A percentile compares a stretch with the other conserved stretches of the same genome.
Evolutionary conservation across 1,284 basidiomycete species (phyloP).

Genomic region (Cutaneotrichosporon sp.): DNA sequence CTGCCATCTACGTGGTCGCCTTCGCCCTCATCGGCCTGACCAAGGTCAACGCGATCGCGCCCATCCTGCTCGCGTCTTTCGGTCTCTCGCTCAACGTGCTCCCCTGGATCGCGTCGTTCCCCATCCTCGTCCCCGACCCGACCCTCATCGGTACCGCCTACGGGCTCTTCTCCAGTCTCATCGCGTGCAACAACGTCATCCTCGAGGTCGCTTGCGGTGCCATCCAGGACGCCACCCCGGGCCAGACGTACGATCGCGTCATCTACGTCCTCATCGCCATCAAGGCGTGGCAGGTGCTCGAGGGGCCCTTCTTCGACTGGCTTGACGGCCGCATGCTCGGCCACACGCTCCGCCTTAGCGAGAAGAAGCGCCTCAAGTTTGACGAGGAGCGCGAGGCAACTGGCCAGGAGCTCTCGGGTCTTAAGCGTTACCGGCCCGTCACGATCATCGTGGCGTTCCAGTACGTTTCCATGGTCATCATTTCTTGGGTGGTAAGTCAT

Average conservation of each 20-base stretch:
- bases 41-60: slow-evolving; percentile 44
- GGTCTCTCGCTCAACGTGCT: slow-evolving; percentile 45
- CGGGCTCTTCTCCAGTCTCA: slow-evolving; percentile 40
- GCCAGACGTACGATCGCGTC: slow-evolving; percentile 42
- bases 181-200: slow-evolving; percentile 33
- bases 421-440: slow-evolving; percentile 6
- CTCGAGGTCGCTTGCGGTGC: slow-evolving; percentile 47
- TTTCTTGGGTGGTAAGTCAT: slow-evolving; percentile 13
- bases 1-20: slow-evolving; percentile 45
- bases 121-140: slow-evolving; percentile 48
- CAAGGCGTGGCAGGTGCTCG: slow-evolving; percentile 46
- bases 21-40: slow-evolving; percentile 48
- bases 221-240: slow-evolving; percentile 43
- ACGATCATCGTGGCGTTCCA: slow-evolving; percentile 9
- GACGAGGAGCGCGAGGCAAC: slow-evolving; percentile 60
- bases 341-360: slow-evolving; percentile 33
- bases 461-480: slow-evolving; percentile 16
- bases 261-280: slow-evolving; percentile 51
- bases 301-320: slow-evolving; percentile 36
- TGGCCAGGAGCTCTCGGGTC: slow-evolving; percentile 62
- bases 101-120: slow-evolving; percentile 47
- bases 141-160: slow-evolving; percentile 49
- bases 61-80: slow-evolving; percentile 44
- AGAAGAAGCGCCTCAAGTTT: slow-evolving; percentile 35
- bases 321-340: slow-evolving; percentile 33